These are phyloP conservation scores for Phytophthora uliginosa DNA, from an alignment of 352 stramenopile genomes.

Conservation along the genomic window DNA sequence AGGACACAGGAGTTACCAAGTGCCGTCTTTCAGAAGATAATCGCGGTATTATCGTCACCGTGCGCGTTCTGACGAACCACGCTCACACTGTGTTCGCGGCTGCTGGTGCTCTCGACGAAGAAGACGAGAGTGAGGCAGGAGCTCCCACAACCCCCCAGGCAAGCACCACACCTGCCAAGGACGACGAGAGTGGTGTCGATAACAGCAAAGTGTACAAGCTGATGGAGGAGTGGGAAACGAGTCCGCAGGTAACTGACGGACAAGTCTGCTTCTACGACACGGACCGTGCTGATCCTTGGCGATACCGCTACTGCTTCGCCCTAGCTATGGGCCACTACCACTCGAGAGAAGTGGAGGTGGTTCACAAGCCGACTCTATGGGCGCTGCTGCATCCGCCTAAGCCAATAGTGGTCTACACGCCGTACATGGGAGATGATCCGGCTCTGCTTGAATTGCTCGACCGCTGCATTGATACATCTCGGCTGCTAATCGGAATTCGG, in stretches of 20 bases:
- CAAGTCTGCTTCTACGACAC: slow-evolving; percentile 78
- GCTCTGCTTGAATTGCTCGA: slow-evolving; percentile 62
- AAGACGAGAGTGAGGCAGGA: slow-evolving; percentile 12
- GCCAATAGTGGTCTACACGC: slow-evolving; percentile 56
- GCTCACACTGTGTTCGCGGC: slow-evolving; percentile 24
- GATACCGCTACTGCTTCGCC: slow-evolving; percentile 73
- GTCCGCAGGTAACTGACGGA: slow-evolving; percentile 69
- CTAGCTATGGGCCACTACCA: slow-evolving; percentile 71
- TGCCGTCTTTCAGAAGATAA: slow-evolving; percentile 46
- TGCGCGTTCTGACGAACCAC: slow-evolving; percentile 39
- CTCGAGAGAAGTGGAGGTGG: slow-evolving; percentile 51
- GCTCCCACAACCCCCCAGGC: slow-evolving; percentile 11
- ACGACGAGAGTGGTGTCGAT: slow-evolving; percentile 3
- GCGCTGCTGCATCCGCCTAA: slow-evolving; percentile 43
- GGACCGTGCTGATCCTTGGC: slow-evolving; percentile 60
- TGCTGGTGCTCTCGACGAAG: slow-evolving; percentile 15
- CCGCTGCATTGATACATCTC: slow-evolving; percentile 72
- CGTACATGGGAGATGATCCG: slow-evolving; percentile 62
- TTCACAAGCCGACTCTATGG: slow-evolving; percentile 51
- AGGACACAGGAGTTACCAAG: slow-evolving; percentile 22
- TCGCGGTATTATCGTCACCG: slow-evolving; percentile 42
- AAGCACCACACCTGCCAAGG: slow-evolving; percentile 4
- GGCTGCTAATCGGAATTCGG: slow-evolving; percentile 50
- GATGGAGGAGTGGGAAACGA: slow-evolving; percentile 29
- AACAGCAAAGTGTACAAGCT: slow-evolving; percentile 13